Base-by-base conservation (phyloP, 225 moss, liverwort and hornwort species). In the Physcomitrium patens region DNA sequence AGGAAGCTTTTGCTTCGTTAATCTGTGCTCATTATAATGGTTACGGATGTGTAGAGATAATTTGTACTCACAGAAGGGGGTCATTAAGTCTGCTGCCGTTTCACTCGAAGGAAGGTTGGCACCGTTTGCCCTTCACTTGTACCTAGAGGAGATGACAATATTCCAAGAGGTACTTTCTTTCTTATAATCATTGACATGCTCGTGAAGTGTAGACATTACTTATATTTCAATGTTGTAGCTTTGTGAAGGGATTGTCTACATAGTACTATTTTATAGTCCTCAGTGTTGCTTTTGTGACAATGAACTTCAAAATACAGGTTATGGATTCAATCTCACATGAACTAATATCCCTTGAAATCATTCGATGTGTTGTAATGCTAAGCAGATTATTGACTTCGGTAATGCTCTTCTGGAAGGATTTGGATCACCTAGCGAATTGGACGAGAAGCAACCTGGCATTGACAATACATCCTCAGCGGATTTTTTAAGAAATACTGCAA, bases 91-190 rank as follows among this genome's bases (percentile, higher is more conserved):
- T 24, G 80, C 89, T 47, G 86, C 86, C 65, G 84, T 85, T 45
- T 78, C 90, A 55, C 63, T 90, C 7, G 79, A 80, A 54, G 90
- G 78, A 49, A 93, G 79, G 46, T 76, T 95, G 54, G 89, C 90
- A 70, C 87, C 89, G 54, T 75, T 95, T 63, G 79, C 83, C 51
- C 80, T 95, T 75, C 89, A 91, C n/a, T 37, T 89, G 42, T 93
- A 99, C 76, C 76, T 89, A 65, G 75, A 79, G 63, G 97, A 99
- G 85, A 77, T 99, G 76, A 63, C 75, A 19, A 80, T 91, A 76
- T 78, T 93, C 50, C 83, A 82, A 56, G 88, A 85, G 84, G 84
- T 85, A 77, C 18, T 46, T 77, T 50, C 31, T 31, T 70, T 74
- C 20, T 44, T 31, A 4, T 46, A 24, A 49, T 28, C 23, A 27